Evolutionary conservation across 2,329 filamentous ascomycete species (phyloP).

Genomic region (Epichloe aotearoae): DNA sequence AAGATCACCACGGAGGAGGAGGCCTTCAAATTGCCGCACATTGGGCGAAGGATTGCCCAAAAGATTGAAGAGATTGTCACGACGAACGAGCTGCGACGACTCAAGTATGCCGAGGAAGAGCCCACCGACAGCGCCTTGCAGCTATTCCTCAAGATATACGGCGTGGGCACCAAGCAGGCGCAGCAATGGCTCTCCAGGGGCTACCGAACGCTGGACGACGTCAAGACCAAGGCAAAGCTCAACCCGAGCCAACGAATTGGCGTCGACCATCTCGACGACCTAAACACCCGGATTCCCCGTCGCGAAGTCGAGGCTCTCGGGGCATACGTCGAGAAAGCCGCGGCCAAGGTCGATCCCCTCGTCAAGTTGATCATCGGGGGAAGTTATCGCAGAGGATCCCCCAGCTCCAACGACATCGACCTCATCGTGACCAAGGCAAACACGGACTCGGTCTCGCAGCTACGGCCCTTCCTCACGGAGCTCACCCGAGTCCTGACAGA

Average conservation of each 20-base stretch:
- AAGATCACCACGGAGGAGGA: constrained; percentile 57
- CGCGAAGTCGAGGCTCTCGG: constrained; percentile 61
- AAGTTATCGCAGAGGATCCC: constrained; percentile 69
- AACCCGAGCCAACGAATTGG: constrained; percentile 61
- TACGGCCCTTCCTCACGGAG: constrained; percentile 47
- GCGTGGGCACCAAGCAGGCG: constrained; percentile 58
- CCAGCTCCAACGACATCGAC: constrained; percentile 70
- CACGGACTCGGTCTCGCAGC: constrained; percentile 37
- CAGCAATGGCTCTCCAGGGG: constrained; percentile 63
- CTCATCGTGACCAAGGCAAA: constrained; percentile 62
- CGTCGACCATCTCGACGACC: constrained; percentile 66
- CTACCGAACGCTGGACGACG: constrained; percentile 59
- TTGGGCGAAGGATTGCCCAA: constrained; percentile 60
- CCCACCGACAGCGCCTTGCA: constrained; percentile 52
- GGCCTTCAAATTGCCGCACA: constrained; percentile 51
- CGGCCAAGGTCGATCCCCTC: constrained; percentile 44
- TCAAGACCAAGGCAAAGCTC: constrained; percentile 47
- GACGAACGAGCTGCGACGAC: constrained; percentile 55
- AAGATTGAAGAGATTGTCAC: constrained; percentile 85
- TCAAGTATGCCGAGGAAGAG: constrained; percentile 59
- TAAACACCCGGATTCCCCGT: constrained; percentile 66
- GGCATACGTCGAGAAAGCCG: constrained; percentile 44
- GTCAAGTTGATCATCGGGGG: constrained; percentile 67
- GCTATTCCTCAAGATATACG: constrained; percentile 67
- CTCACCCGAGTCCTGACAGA: constrained; percentile 50